Percentiles rank a stretch among this genome's conserved stretches.
Conservation (phyloP, 352 stramenopile genomes). For the Nothophytophthora sp. region DNA sequence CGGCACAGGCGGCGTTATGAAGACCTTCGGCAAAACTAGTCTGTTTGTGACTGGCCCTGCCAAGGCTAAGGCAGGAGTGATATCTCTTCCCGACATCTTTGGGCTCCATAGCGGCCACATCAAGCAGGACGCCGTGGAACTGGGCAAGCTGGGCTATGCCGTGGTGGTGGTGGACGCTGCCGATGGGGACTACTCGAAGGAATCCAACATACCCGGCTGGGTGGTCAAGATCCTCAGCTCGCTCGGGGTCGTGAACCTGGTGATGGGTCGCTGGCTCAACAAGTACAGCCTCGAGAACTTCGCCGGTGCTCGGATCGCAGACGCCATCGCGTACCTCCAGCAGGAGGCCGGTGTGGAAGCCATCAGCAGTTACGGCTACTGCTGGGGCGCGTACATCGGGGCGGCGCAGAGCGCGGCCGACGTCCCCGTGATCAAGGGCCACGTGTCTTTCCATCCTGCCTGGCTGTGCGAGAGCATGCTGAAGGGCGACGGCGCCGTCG, state of each 20-base stretch:
- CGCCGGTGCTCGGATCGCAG: no score
- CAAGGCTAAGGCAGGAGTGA: slow-evolving; percentile 19
- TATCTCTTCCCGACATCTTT: background rate
- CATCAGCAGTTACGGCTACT: slow-evolving; percentile 41
- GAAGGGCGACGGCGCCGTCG: slow-evolving; percentile 23
- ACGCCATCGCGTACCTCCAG: slow-evolving; percentile 22
- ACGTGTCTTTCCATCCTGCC: slow-evolving; percentile 41
- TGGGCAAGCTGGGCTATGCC: slow-evolving; percentile 40
- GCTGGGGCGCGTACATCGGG: slow-evolving; percentile 33
- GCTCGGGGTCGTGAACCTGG: background rate
- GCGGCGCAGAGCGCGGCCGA: slow-evolving; percentile 7
- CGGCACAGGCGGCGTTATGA: slow-evolving; percentile 11
- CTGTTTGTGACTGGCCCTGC: slow-evolving; percentile 6
- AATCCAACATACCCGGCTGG: no score
- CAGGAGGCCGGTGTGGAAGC: slow-evolving; percentile 18
- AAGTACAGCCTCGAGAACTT: background rate
- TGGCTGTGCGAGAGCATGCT: slow-evolving; percentile 29
- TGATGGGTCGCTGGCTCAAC: background rate
- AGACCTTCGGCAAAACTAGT: slow-evolving; percentile 8
- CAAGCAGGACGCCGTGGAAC: slow-evolving; percentile 36
- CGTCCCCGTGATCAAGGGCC: slow-evolving; percentile 21
- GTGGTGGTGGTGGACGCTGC: slow-evolving; percentile 39
- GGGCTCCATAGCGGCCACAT: slow-evolving; percentile 26
- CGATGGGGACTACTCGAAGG: slow-evolving; percentile 32
- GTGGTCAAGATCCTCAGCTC: no score